A percentile compares a stretch with the other conserved stretches of the same genome.
Conservation (phyloP, 768 basidiomycete genomes). For the Tylopilus sp. region DNA sequence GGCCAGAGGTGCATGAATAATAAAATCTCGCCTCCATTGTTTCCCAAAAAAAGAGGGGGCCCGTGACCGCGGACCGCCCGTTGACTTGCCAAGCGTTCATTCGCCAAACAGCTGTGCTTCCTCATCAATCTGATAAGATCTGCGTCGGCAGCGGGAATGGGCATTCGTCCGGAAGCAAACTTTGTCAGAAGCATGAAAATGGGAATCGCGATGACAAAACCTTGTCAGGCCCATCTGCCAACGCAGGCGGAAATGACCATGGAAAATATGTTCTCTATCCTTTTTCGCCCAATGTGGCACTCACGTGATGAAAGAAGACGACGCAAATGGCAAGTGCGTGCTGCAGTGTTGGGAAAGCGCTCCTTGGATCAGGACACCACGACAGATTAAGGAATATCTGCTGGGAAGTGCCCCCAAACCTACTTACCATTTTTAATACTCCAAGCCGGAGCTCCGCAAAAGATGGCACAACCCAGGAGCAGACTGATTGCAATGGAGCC, state of each 20-base stretch:
- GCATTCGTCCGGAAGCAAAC: slow-evolving; percentile 20
- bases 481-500: slow-evolving; percentile 62
- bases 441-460: slow-evolving; percentile 47
- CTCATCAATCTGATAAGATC: slow-evolving; percentile 63
- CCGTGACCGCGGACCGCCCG: slow-evolving; percentile 35
- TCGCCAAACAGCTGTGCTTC: slow-evolving; percentile 47
- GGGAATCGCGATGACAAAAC: slow-evolving; percentile 15
- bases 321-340: slow-evolving; percentile 38
- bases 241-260: slow-evolving; percentile 26
- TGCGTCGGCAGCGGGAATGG: slow-evolving; percentile 42
- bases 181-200: slow-evolving; percentile 18
- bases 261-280: slow-evolving; percentile 5
- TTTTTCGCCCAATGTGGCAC: slow-evolving; percentile 22
- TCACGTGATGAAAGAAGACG: slow-evolving; percentile 60
- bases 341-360: slow-evolving; percentile 13
- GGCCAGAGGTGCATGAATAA: too few relatives aligned
- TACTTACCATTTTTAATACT: slow-evolving; percentile 48
- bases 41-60: too few relatives aligned
- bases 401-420: neutral
- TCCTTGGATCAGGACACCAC: slow-evolving; percentile 1
- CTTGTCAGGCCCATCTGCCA: slow-evolving; percentile 11
- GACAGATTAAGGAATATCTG: slow-evolving; percentile 8
- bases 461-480: slow-evolving; percentile 50
- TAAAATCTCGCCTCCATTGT: too few relatives aligned
- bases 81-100: slow-evolving; percentile 40